These are phyloP conservation scores for Vanderwaltozyma polyspora DNA, from an alignment of 805 yeast species.

Conservation along the genomic window DNA sequence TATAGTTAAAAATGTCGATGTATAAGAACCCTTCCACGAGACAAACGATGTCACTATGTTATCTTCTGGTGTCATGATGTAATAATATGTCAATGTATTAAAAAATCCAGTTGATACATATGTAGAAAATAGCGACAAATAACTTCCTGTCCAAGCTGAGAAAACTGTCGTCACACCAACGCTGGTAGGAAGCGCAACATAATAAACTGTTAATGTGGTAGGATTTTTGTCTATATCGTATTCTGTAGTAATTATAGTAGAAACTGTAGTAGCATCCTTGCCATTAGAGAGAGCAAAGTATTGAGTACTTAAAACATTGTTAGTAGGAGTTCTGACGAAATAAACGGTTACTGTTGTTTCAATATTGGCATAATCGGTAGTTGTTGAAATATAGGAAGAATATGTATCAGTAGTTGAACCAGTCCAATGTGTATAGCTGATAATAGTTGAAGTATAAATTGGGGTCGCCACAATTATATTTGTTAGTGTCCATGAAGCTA, in stretches of 20 bases:
- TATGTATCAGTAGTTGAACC: slow-evolving; percentile 3
- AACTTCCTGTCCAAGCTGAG: neutral
- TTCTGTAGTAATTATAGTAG: slow-evolving; percentile 2
- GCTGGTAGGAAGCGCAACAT: neutral
- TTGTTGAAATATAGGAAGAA: slow-evolving; percentile 3
- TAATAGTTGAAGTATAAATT: neutral
- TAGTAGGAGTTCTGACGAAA: slow-evolving; percentile 5
- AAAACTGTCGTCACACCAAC: neutral
- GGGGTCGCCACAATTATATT: neutral
- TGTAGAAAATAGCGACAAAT: neutral
- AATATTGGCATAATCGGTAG: slow-evolving; percentile 5
- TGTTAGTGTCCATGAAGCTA: neutral
- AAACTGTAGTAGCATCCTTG: neutral
- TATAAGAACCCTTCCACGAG: neutral
- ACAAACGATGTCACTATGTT: neutral
- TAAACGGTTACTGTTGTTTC: slow-evolving; percentile 5
- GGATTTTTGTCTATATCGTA: slow-evolving; percentile 3
- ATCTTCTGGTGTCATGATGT: neutral
- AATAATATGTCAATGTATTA: neutral
- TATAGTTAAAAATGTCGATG: neutral
- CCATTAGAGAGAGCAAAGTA: neutral
- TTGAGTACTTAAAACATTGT: neutral
- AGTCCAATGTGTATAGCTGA: slow-evolving; percentile 1
- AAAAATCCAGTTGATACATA: neutral
- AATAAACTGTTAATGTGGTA: neutral